A percentile compares a stretch with the other conserved stretches of the same genome.
These are phyloP conservation scores for Wickerhamiella vanderwaltii DNA, from an alignment of 805 yeast genomes.

Conservation along the genomic window DNA sequence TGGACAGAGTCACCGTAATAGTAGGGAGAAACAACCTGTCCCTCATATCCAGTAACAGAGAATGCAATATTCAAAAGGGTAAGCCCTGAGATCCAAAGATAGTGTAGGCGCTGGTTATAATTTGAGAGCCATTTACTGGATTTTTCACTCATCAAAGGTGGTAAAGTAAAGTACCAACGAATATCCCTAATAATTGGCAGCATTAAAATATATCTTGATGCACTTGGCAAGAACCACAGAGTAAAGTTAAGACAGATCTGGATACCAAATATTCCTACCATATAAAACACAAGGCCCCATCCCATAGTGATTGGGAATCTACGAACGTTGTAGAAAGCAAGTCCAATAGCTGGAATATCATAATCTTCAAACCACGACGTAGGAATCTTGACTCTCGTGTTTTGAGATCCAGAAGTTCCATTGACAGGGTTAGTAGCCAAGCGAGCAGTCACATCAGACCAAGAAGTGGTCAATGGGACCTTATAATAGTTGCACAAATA, in stretches of 20 bases:
- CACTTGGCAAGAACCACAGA: constrained; percentile 10
- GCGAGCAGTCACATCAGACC: not conserved
- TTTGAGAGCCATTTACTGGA: not conserved
- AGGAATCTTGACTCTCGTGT: not conserved
- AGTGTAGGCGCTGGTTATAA: constrained; percentile 8
- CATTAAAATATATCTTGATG: not conserved
- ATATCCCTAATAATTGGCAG: not conserved
- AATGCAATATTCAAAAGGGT: not conserved
- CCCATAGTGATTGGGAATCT: constrained; percentile 6
- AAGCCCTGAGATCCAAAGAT: constrained; percentile 3
- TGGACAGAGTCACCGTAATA: not conserved
- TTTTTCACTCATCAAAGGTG: constrained; percentile 7
- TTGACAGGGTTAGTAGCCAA: not conserved
- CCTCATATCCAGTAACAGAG: not conserved
- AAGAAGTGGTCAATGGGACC: not conserved
- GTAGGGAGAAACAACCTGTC: not conserved
- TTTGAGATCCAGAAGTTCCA: not conserved
- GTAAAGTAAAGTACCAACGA: constrained; percentile 8
- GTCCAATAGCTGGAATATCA: constrained; percentile 1
- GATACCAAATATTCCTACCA: constrained; percentile 9
- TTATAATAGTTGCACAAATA: constrained; percentile 7
- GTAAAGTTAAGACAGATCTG: constrained; percentile 10
- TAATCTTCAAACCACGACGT: not conserved
- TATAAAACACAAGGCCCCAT: constrained; percentile 10
- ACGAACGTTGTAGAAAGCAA: constrained; percentile 5